These are phyloP conservation scores for Lasiosphaeria hispida DNA, from an alignment of 495 filamentous ascomycete genomes.

Conservation along the genomic window DNA sequence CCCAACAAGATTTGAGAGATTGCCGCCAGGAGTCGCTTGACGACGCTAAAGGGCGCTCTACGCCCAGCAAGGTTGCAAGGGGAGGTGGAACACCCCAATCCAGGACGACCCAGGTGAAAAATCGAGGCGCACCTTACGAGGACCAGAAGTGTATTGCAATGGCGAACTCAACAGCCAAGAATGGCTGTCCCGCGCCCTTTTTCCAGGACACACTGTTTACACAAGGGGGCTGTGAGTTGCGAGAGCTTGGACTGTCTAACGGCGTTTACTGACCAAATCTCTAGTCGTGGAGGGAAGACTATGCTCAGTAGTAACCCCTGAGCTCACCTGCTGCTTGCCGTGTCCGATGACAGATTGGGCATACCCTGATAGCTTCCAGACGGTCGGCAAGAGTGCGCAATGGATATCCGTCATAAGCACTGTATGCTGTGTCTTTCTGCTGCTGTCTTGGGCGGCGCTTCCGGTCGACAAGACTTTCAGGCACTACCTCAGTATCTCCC, in stretches of 20 bases:
- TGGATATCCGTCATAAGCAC: slow-evolving; percentile 78
- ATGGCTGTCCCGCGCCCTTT: slow-evolving; percentile 36
- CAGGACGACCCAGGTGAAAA: too few species aligned
- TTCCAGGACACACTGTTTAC: slow-evolving; percentile 32
- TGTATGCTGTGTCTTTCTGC: slow-evolving; percentile 68
- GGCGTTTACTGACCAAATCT: slow-evolving; percentile 17
- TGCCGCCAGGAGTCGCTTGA: too few species aligned
- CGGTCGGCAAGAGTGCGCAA: slow-evolving; percentile 62
- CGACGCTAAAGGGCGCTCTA: too few species aligned
- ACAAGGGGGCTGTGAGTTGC: slow-evolving; percentile 43
- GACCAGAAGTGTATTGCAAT: slow-evolving; percentile 19
- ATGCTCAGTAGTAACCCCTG: slow-evolving; percentile 38
- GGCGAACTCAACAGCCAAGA: slow-evolving; percentile 27
- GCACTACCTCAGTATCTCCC: slow-evolving; percentile 87
- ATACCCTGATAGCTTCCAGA: slow-evolving; percentile 72
- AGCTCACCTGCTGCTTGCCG: slow-evolving; percentile 74
- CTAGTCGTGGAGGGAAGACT: slow-evolving; percentile 68
- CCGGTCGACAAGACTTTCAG: slow-evolving; percentile 87
- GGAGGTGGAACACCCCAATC: neutral
- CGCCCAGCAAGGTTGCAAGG: neutral
- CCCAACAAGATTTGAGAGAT: too few species aligned
- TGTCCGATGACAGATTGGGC: slow-evolving; percentile 84
- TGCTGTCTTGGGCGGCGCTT: slow-evolving; percentile 78
- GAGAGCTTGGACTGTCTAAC: neutral
- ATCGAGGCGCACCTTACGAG: neutral